Base-by-base conservation (phyloP, 768 basidiomycete species). In the Cystobasidium onofrii region DNA sequence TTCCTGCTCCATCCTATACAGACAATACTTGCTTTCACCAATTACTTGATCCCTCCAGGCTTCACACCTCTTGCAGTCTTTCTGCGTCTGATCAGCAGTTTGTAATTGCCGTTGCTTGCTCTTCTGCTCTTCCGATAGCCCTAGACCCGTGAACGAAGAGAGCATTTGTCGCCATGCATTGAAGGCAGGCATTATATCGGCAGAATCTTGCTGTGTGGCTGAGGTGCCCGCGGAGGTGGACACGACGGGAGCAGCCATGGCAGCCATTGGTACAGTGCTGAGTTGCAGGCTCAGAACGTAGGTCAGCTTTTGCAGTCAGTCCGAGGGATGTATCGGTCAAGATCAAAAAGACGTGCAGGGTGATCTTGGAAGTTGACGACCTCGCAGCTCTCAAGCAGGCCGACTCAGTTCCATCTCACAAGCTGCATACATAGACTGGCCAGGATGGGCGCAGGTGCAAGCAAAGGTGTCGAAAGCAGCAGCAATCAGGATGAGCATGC, bases 371-470 rank as follows among this genome's bases (percentile, higher is more conserved):
- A 7, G 9, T 39, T 39, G 7, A 15, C 39, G 39, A 39, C 39
- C 46, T n/a, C 18, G 46, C 46, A 9, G 46, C 46, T 50, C 20
- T 7, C 12, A 7, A 50, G 46, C 46, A 20, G 4, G n/a, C 15
- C 9, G 46, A 64, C 63, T 67, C 44, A 29, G 10, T 27, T 25
- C 25, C 10, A 64, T 12, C n/a, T 15, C 39, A 61, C 39, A 64
- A 18, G 25, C 63, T 25, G 33, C 34, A 44, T n/a, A n/a, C n/a
- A 10, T n/a, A 54, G 31, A 31, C 29, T 18, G 4, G 39, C 33
- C 23, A 55, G 29, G 12, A 73, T 73, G 72, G 72, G 72, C 34
- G 29, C 72, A 73, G 31, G 41, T 7, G 36, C 72, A 33, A 73
- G 72, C 34, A 64, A 65, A 73, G 34, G 29, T 15, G 72, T 73